Percentiles rank a stretch among this genome's conserved stretches.
phyloP scores from a whole-genome alignment of 73 alveolate genomes.

The Paramecium sexaurelia region DNA sequence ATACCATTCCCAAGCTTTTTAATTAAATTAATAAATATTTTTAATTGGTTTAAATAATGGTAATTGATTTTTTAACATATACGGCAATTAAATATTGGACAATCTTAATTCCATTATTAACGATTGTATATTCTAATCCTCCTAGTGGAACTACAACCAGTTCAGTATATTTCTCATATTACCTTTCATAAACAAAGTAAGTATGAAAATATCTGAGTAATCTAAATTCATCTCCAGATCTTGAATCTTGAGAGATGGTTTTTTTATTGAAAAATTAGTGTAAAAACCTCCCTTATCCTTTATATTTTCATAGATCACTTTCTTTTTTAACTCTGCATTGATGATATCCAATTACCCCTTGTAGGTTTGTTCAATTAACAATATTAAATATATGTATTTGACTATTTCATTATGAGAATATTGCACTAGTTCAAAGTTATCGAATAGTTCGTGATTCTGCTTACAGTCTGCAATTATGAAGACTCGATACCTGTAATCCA shows the following conservation, averaged over 20 bases:
- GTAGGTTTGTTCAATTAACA: background rate
- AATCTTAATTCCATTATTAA: background rate
- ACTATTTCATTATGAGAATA: background rate
- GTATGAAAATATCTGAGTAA: background rate
- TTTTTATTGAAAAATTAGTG: background rate
- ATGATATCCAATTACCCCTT: background rate
- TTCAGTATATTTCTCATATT: background rate
- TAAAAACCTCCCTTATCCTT: background rate
- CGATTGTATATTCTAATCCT: background rate
- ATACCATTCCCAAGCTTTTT: background rate
- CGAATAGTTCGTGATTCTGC: background rate
- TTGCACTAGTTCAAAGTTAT: background rate
- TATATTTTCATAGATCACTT: background rate
- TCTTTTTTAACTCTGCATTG: background rate
- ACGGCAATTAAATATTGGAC: background rate
- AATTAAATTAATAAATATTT: background rate
- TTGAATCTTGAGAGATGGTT: background rate
- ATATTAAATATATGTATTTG: background rate
- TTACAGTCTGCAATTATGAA: background rate
- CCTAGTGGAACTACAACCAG: background rate
- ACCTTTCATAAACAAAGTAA: background rate
- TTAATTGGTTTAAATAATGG: background rate
- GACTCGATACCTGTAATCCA: slow-evolving; percentile 32
- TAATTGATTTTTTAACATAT: background rate
- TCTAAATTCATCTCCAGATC: background rate